These are phyloP conservation scores for Mortierella polycephala DNA, from an alignment of 371 early-diverging fungal genomes.

Conservation along the genomic window DNA sequence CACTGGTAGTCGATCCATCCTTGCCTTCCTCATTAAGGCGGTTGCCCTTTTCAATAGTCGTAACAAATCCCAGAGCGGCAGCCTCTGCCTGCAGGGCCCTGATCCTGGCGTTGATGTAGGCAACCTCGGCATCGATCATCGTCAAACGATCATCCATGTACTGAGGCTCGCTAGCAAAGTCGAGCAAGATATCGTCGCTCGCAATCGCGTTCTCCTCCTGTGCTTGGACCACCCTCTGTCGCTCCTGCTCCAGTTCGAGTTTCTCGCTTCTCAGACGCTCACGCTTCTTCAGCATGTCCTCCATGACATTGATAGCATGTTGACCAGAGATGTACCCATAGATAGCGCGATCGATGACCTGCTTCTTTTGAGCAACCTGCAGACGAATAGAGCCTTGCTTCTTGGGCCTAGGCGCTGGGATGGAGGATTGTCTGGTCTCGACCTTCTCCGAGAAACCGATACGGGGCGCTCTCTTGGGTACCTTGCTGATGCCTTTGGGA, in stretches of 20 bases:
- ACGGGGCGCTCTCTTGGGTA: slow-evolving; percentile 36
- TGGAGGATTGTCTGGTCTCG: slow-evolving; percentile 22
- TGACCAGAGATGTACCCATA: slow-evolving; percentile 52
- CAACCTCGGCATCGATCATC: slow-evolving; percentile 85
- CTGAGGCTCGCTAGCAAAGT: slow-evolving; percentile 68
- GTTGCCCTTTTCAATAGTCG: slow-evolving; percentile 25
- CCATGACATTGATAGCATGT: slow-evolving; percentile 57
- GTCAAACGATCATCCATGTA: slow-evolving; percentile 87
- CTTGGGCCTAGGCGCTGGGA: slow-evolving; percentile 35
- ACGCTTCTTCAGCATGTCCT: slow-evolving; percentile 64
- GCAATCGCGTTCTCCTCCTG: slow-evolving; percentile 67
- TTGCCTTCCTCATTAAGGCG: slow-evolving; percentile 8
- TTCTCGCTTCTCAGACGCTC: slow-evolving; percentile 76
- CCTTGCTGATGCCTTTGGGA: slow-evolving; percentile 53
- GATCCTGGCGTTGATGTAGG: slow-evolving; percentile 77
- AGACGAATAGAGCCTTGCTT: slow-evolving; percentile 22
- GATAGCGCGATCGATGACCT: slow-evolving; percentile 56
- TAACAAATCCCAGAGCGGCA: slow-evolving; percentile 62
- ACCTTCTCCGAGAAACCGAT: slow-evolving; percentile 23
- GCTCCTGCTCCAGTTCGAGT: slow-evolving; percentile 75
- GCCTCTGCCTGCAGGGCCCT: slow-evolving; percentile 78
- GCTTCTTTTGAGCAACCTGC: slow-evolving; percentile 54
- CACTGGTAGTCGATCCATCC: slow-evolving; percentile 37
- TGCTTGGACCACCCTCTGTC: slow-evolving; percentile 72
- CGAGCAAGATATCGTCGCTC: slow-evolving; percentile 61